Evolutionary conservation across 148 eudicot species (phyloP).

Genomic region (Rhododendron molle): DNA sequence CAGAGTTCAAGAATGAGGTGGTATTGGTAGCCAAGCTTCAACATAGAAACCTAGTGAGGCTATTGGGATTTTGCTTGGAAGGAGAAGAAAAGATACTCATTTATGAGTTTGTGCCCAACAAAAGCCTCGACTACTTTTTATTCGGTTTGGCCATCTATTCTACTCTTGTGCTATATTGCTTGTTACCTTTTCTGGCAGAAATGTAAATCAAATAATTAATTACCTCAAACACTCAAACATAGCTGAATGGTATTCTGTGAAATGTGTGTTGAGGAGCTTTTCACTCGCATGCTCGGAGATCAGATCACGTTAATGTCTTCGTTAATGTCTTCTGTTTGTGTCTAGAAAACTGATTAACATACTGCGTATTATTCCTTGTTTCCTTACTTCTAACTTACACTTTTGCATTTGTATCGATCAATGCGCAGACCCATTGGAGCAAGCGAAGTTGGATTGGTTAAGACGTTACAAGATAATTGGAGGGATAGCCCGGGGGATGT

Average conservation of each 20-base stretch:
- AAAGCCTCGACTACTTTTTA: not conserved
- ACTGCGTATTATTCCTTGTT: not conserved
- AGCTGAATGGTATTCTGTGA: not conserved
- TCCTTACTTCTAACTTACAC: not conserved
- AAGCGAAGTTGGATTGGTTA: constrained; percentile 24
- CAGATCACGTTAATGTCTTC: no score
- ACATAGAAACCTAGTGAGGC: not conserved
- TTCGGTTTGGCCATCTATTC: not conserved
- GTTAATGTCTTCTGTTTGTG: not conserved
- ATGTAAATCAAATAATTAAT: not conserved
- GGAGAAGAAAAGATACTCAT: not conserved
- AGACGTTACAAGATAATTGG: constrained; percentile 29
- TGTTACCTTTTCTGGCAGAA: not conserved
- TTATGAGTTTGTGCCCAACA: constrained; percentile 1
- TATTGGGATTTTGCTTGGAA: not conserved
- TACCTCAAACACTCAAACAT: not conserved
- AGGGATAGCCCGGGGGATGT: constrained; percentile 26
- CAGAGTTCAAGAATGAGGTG: constrained; percentile 6
- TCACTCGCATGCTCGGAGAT: not conserved
- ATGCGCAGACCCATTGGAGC: constrained; percentile 20
- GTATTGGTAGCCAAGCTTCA: not conserved
- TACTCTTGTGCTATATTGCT: not conserved
- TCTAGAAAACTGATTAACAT: not conserved
- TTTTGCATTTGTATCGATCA: not conserved
- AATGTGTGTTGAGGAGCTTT: not conserved